Percentiles rank a stretch among this genome's conserved stretches.
Evolutionary conservation across 1,284 basidiomycete genomes (phyloP).

Genomic region (Phlebopus sp.): DNA sequence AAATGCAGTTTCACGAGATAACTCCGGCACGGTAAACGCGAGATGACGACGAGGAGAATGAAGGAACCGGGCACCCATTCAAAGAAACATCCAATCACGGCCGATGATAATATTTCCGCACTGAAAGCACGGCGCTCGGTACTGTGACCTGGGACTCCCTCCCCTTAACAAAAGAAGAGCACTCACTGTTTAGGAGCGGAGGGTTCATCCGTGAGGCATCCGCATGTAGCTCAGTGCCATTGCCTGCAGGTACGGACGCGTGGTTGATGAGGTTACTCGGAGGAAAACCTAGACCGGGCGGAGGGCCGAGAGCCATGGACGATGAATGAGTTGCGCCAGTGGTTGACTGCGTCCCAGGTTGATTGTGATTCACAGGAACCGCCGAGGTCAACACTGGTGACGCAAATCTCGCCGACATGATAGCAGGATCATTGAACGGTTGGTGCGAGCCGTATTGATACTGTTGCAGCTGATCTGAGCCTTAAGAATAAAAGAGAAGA

Average conservation of each 20-base stretch:
- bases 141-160: conserved; percentile 70
- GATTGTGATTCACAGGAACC: conserved; percentile 12
- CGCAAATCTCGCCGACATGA: conserved; percentile 72
- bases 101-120: conserved; percentile 71
- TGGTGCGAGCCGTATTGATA: conserved; percentile 39
- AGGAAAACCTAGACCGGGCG: conserved; percentile 56
- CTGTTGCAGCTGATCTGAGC: conserved; percentile 35
- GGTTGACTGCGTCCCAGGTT: conserved; percentile 6
- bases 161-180: conserved; percentile 53
- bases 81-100: conserved; percentile 42
- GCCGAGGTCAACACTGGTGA: conserved; percentile 32
- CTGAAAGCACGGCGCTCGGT: conserved; percentile 82
- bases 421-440: conserved; percentile 73
- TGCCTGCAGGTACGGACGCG: conserved; percentile 8
- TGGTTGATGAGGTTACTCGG: conserved; percentile 36
- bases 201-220: conserved; percentile 35
- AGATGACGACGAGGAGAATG: conserved; percentile 4
- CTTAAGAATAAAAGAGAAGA: conserved; percentile 18
- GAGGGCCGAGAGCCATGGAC: conserved; percentile 51
- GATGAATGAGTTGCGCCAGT: conserved; percentile 17
- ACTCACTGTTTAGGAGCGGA: conserved; percentile 63
- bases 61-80: conserved; percentile 22
- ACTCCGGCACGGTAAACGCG: not conserved
- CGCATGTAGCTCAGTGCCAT: conserved; percentile 14
- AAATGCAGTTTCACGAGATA: not conserved